Conservation (phyloP, 257 asterid genomes). For the Striga asiatica region DNA sequence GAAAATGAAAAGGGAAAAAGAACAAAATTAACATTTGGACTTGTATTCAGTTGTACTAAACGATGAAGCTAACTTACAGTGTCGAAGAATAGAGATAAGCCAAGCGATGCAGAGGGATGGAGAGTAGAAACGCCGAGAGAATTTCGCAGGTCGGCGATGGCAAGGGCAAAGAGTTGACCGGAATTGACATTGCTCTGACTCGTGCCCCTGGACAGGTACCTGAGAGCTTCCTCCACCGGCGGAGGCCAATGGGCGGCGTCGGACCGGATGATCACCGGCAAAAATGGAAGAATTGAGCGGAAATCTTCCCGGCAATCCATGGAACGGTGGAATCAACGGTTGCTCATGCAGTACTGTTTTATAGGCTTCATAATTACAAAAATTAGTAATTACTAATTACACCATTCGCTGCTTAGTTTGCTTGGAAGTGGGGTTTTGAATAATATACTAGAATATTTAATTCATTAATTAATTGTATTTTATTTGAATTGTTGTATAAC, state of each 20-base stretch:
- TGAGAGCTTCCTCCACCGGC: slow-evolving; percentile 45
- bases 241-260: slow-evolving; percentile 67
- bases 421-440: too few species aligned
- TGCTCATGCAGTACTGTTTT: too few species aligned
- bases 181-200: slow-evolving; percentile 52
- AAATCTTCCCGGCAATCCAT: too few species aligned
- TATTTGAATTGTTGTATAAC: too few species aligned
- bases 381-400: too few species aligned
- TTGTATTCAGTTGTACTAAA: too few species aligned
- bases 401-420: too few species aligned
- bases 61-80: slow-evolving; percentile 31
- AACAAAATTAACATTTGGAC: background rate
- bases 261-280: slow-evolving; percentile 27
- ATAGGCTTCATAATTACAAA: too few species aligned
- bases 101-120: slow-evolving; percentile 37
- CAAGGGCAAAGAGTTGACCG: slow-evolving; percentile 52
- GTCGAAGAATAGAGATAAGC: slow-evolving; percentile 63
- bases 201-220: slow-evolving; percentile 56
- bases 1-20: background rate
- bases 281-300: too few species aligned
- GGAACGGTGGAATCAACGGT: too few species aligned
- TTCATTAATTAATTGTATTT: too few species aligned
- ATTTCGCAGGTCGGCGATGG: slow-evolving; percentile 50
- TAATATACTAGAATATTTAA: too few species aligned
- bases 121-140: slow-evolving; percentile 31